These are phyloP conservation scores for Fusarium lateritium DNA, from an alignment of 2,329 filamentous ascomycete species.

Conservation along the genomic window DNA sequence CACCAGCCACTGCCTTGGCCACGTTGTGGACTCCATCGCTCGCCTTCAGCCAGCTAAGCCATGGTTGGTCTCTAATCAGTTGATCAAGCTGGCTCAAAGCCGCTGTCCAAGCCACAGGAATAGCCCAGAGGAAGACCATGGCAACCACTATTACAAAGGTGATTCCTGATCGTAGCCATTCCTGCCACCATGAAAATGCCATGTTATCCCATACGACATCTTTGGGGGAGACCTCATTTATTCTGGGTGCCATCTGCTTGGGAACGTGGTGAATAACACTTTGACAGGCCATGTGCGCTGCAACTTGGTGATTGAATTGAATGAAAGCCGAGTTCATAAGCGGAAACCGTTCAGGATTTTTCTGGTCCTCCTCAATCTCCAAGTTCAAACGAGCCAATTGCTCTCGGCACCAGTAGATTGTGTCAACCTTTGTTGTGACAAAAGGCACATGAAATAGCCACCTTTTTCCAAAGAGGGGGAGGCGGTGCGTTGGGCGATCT, in stretches of 20 bases:
- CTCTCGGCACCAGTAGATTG: conserved; percentile 90
- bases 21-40: conserved; percentile 74
- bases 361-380: conserved; percentile 93
- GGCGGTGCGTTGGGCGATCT: conserved; percentile 86
- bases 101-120: conserved; percentile 91
- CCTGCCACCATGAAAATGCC: conserved; percentile 94
- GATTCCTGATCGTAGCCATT: conserved; percentile 79
- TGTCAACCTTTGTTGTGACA: conserved; percentile 92
- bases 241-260: conserved; percentile 91
- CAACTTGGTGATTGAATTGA: conserved; percentile 98
- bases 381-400: conserved; percentile 90
- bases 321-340: conserved; percentile 98
- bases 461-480: conserved; percentile 72
- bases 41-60: conserved; percentile 78
- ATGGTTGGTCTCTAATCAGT: conserved; percentile 75
- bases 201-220: conserved; percentile 99
- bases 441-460: conserved; percentile 87
- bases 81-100: conserved; percentile 82
- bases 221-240: conserved; percentile 92
- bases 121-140: conserved; percentile 90
- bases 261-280: conserved; percentile 91
- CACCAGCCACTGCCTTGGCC: conserved; percentile 80
- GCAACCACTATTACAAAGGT: conserved; percentile 76
- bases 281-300: conserved; percentile 98
- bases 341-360: conserved; percentile 86